Evolutionary conservation across 768 basidiomycete genomes (phyloP).

Genomic region (Rubroboletus satanas): DNA sequence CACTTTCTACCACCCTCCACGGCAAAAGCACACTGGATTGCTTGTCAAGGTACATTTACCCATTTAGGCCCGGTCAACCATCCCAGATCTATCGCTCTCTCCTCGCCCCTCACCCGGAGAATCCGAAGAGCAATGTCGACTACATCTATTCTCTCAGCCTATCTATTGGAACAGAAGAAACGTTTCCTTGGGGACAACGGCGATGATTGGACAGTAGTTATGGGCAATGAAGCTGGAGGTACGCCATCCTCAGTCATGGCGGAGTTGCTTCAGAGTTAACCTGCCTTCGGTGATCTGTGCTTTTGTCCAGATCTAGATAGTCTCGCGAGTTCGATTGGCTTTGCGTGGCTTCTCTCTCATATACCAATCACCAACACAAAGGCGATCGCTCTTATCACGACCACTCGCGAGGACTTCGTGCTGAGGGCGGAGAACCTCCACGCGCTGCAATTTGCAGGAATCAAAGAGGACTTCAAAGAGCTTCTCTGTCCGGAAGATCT

Average conservation of each 20-base stretch:
- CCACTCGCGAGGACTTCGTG: constrained; percentile 59
- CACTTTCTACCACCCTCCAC: background rate
- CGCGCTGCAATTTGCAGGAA: constrained; percentile 59
- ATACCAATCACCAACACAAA: constrained; percentile 34
- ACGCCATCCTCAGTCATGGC: constrained; percentile 1
- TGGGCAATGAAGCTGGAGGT: constrained; percentile 99
- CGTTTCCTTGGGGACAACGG: constrained; percentile 59
- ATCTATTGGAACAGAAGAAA: constrained; percentile 48
- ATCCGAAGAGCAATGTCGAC: constrained; percentile 21
- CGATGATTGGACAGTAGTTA: constrained; percentile 74
- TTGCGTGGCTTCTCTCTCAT: constrained; percentile 65
- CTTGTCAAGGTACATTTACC: background rate
- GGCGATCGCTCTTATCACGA: constrained; percentile 70
- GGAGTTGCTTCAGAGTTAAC: background rate
- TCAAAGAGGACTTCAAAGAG: constrained; percentile 47
- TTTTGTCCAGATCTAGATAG: constrained; percentile 75
- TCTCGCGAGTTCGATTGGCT: constrained; percentile 80
- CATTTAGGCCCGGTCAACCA: background rate
- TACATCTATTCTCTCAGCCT: constrained; percentile 31
- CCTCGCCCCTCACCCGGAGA: background rate
- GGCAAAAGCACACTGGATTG: background rate
- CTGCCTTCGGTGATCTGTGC: background rate
- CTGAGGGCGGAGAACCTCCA: constrained; percentile 87
- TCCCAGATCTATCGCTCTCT: background rate
- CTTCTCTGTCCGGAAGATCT: constrained; percentile 71